A percentile compares a stretch with the other conserved stretches of the same genome.
Conservation (phyloP, 2,329 filamentous ascomycete species). For the Cytospora schulzeri region DNA sequence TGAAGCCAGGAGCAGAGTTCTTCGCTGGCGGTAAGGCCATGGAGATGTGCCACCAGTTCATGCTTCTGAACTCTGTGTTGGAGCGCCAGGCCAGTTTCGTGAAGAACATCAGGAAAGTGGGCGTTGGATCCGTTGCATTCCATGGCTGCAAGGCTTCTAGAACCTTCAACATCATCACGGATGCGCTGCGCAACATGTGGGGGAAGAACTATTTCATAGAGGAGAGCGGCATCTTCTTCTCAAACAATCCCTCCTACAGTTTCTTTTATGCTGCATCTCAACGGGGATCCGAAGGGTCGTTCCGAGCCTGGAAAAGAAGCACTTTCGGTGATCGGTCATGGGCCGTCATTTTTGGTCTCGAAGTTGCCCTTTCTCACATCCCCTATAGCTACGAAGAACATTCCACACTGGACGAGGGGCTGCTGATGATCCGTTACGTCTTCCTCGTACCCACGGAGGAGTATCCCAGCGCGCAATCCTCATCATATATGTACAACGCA, state of each 20-base stretch:
- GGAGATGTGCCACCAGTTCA: neutral
- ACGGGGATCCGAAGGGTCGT: neutral
- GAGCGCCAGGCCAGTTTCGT: neutral
- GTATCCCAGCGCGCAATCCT: too few relatives aligned
- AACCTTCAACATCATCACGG: conserved; percentile 10
- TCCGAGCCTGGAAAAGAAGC: neutral
- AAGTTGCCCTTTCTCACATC: neutral
- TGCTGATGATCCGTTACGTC: neutral
- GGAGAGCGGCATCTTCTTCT: neutral
- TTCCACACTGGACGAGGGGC: neutral
- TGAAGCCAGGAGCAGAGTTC: neutral
- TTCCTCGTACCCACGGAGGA: neutral
- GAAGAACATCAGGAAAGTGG: neutral
- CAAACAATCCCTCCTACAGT: neutral
- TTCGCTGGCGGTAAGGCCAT: neutral
- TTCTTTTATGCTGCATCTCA: neutral
- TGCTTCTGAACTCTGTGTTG: conserved; percentile 2
- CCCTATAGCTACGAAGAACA: neutral
- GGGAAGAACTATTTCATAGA: neutral
- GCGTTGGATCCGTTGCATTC: neutral
- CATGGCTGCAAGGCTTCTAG: conserved; percentile 1
- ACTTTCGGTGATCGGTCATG: neutral
- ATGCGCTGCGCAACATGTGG: conserved; percentile 9
- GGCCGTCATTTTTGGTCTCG: conserved; percentile 5
- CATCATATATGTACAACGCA: neutral